Evolutionary conservation across 176 grass and related monocot genomes (phyloP).

Genomic region (Pontederia paniculata): DNA sequence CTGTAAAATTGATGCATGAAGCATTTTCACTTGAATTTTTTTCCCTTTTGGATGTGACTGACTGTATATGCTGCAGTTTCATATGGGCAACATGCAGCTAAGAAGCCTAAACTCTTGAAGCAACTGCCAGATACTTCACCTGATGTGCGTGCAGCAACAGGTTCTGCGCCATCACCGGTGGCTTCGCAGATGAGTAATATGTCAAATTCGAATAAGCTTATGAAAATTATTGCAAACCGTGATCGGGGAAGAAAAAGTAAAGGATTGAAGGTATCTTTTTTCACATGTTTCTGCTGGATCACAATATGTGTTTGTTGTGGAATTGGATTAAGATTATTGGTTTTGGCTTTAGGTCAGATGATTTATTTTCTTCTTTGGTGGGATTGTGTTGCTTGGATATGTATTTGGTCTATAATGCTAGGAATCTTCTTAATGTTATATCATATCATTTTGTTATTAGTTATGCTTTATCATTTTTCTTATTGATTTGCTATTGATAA

Average conservation of each 20-base stretch:
- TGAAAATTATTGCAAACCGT: constrained; percentile 71
- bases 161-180: constrained; percentile 50
- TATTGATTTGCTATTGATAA: too few species aligned
- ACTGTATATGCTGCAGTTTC: constrained; percentile 27
- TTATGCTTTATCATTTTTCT: too few species aligned
- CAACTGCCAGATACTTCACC: constrained; percentile 37
- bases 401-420: too few species aligned
- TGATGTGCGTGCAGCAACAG: constrained; percentile 38
- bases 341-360: too few species aligned
- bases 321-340: not conserved
- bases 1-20: constrained; percentile 5
- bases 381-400: too few species aligned
- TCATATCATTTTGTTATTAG: too few species aligned
- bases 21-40: constrained; percentile 27
- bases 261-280: constrained; percentile 41
- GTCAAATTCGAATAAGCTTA: constrained; percentile 67
- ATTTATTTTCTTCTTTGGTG: too few species aligned
- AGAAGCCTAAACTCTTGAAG: constrained; percentile 62
- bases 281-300: not conserved
- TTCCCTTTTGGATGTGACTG: constrained; percentile 9
- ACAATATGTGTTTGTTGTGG: constrained; percentile 10
- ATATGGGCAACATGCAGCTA: constrained; percentile 67
- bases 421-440: too few species aligned
- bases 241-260: constrained; percentile 82
- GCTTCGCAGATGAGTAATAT: constrained; percentile 86